phyloP scores from a whole-genome alignment of 2,329 filamentous ascomycete species.

The Ceratocystis albifundus region DNA sequence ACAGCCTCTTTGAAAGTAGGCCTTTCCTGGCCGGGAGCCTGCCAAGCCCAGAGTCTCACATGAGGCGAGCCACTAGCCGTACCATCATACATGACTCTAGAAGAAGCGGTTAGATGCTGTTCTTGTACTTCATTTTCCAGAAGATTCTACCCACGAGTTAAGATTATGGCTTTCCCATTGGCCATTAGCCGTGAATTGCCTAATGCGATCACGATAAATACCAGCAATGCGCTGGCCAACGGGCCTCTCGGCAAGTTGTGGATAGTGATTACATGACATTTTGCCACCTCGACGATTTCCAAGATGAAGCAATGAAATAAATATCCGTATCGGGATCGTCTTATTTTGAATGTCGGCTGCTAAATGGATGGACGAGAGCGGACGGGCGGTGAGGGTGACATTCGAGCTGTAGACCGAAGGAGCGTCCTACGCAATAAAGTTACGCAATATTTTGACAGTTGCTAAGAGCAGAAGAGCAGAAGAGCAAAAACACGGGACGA shows the following conservation, averaged over 20 bases:
- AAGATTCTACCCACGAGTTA: slow-evolving; percentile 43
- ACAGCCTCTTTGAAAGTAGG: slow-evolving; percentile 64
- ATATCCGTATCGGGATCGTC: background rate
- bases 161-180: slow-evolving; percentile 70
- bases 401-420: background rate
- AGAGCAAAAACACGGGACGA: background rate
- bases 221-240: slow-evolving; percentile 69
- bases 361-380: background rate
- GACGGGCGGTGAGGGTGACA: background rate
- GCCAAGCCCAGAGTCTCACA: slow-evolving; percentile 77
- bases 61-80: slow-evolving; percentile 55
- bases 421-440: too few relatives aligned
- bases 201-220: slow-evolving; percentile 75
- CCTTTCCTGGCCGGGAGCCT: slow-evolving; percentile 64
- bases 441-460: too few relatives aligned
- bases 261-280: slow-evolving; percentile 32
- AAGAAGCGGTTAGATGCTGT: background rate
- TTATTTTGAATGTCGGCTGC: background rate
- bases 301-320: background rate
- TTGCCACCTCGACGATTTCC: background rate
- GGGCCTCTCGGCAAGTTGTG: slow-evolving; percentile 41
- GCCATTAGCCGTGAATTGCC: slow-evolving; percentile 65
- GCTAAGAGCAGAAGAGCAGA: too few relatives aligned
- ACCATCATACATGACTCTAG: slow-evolving; percentile 61
- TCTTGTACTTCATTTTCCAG: background rate